Conservation (phyloP, 352 stramenopile genomes). For the Phytophthora syringae region DNA sequence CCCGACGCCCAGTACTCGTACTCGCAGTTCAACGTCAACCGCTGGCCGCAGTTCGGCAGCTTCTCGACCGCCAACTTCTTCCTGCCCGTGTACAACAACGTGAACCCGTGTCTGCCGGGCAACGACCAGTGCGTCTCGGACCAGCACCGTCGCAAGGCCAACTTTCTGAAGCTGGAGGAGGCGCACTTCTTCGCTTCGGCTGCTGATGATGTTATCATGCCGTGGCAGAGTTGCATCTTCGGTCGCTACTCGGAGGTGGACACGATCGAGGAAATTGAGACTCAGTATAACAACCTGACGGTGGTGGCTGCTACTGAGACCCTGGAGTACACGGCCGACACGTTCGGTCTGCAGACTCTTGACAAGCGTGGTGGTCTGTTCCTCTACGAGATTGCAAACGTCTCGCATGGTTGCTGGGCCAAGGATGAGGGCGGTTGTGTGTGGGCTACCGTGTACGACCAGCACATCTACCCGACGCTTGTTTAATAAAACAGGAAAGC, state of each 20-base stretch:
- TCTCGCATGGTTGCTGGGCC: conserved; percentile 46
- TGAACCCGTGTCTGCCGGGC: conserved; percentile 20
- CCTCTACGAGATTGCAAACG: conserved; percentile 25
- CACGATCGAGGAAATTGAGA: conserved; percentile 31
- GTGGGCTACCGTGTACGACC: conserved; percentile 50
- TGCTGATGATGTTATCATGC: conserved; percentile 43
- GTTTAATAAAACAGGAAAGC: conserved; percentile 13
- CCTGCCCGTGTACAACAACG: conserved; percentile 49
- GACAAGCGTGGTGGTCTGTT: conserved; percentile 41
- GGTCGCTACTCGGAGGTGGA: conserved; percentile 48
- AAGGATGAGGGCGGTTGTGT: conserved; percentile 36
- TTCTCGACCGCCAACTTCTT: conserved; percentile 41
- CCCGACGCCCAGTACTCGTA: conserved; percentile 27
- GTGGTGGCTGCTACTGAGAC: conserved; percentile 41
- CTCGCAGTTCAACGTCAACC: conserved; percentile 37
- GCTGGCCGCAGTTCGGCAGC: conserved; percentile 33
- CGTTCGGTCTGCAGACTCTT: conserved; percentile 43
- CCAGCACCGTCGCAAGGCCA: conserved; percentile 38
- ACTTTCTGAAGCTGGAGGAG: too few species aligned
- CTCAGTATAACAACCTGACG: conserved; percentile 37
- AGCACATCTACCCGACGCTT: conserved; percentile 42
- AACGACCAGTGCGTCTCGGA: conserved; percentile 32
- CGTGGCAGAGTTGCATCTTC: conserved; percentile 50
- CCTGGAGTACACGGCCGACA: conserved; percentile 42
- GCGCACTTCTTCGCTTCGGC: conserved; percentile 53